These are phyloP conservation scores for Amphibolis antarctica DNA, from an alignment of 106 monocot species.

Conservation along the genomic window DNA sequence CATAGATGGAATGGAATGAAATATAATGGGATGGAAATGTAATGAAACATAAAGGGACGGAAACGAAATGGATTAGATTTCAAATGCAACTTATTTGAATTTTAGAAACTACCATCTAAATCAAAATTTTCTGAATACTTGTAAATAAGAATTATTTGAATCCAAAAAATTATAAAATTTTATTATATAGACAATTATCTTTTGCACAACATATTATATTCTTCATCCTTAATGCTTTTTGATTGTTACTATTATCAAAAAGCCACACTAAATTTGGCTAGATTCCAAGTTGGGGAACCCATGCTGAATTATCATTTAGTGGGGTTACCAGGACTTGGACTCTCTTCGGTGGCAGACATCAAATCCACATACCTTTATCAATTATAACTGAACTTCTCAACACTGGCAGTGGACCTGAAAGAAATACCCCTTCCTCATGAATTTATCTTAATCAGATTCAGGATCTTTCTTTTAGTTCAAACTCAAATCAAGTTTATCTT, in stretches of 20 bases:
- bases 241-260: too few relatives aligned
- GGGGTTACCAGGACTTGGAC: constrained; percentile 2
- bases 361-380: constrained; percentile 2
- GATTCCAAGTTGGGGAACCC: constrained; percentile 3
- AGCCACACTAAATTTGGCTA: not conserved
- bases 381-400: constrained; percentile 8
- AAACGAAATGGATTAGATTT: not conserved
- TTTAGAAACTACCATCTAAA: too few relatives aligned
- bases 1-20: not conserved
- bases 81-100: too few relatives aligned
- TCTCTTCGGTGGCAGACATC: not conserved
- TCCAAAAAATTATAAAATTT: too few relatives aligned
- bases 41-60: not conserved
- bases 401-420: constrained; percentile 5
- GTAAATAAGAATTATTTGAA: too few relatives aligned
- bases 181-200: too few relatives aligned
- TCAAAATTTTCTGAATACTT: too few relatives aligned
- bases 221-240: too few relatives aligned
- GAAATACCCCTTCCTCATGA: constrained; percentile 6
- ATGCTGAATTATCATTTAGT: constrained; percentile 6
- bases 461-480: constrained; percentile 6
- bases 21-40: not conserved
- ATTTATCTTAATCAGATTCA: constrained; percentile 6
- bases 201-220: too few relatives aligned
- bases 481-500: too few relatives aligned